Evolutionary conservation across 495 filamentous ascomycete genomes (phyloP), one percentile per base, ranked within the genome.

Genomic region (Saxophila tyrrhenica): DNA sequence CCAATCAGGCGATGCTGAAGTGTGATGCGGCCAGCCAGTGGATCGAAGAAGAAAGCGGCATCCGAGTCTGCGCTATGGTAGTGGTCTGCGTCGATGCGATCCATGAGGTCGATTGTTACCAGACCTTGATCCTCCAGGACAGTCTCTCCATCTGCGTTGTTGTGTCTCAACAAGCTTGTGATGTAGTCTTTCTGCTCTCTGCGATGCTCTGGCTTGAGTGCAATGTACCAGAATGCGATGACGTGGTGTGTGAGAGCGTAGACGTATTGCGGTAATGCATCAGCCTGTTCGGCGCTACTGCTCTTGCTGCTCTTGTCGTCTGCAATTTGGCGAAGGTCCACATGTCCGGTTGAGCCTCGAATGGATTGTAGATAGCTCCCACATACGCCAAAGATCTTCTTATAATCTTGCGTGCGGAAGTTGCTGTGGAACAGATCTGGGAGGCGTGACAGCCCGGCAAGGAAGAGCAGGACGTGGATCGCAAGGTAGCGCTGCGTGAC

Each of bases 51-150:
- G 11, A n/a, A 20, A 1, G 3, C 43, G 15, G 44, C 17, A 24
- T 48, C 17, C 25, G 1, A 9, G 17, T 20, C 15, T 20, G 17
- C 10, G 17, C 39, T n/a, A 11, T 47, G n/a, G 8, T 13, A 11
- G 9, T 29, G 35, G 11, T 57, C 53, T 20, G 54, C 54, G 29
- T 61, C 82, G 39, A 89, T 83, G 55, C 89, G 77, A 61, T 95
- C 89, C 85, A 99, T 91, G 73, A 97, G 84, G 67, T 99, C 94
- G 39, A 96, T 82, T 21, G 90, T 91, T 13, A 95, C 87, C 54
- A 90, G 81, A 25, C 87, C 91, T 63, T 95, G 91, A 65, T 97
- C 90, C 59, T 97, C 94, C 19, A 92, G 76, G 23, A 78, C 79
- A 25, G 86, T 79, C 23, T 78, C 80, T 5, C 87, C 88, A 58